Evolutionary conservation across 306 rosid species (phyloP).

Genomic region (Cucurbita moschata): DNA sequence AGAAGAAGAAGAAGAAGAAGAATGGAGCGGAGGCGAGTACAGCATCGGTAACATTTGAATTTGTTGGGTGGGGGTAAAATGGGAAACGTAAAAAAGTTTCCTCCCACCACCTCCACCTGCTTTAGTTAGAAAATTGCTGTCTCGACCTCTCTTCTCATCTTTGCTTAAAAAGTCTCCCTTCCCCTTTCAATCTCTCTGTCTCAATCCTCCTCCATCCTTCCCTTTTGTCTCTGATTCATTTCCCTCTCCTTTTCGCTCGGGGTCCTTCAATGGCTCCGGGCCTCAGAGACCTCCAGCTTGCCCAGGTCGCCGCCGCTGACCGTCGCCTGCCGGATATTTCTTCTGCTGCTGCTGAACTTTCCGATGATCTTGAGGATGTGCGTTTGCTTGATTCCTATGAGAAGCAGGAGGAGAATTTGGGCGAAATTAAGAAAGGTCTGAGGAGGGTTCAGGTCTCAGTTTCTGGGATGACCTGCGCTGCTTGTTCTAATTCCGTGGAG

Average conservation of each 20-base stretch:
- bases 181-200: not conserved
- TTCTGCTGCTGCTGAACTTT: not conserved
- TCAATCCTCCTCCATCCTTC: not conserved
- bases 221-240: not conserved
- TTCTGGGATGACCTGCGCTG: slow-evolving; percentile 92
- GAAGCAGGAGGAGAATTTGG: slow-evolving; percentile 2
- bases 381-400: slow-evolving; percentile 69
- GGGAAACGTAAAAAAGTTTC: not conserved
- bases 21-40: not conserved
- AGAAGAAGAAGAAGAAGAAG: too few relatives aligned
- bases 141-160: slow-evolving; percentile 19
- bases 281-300: slow-evolving; percentile 32
- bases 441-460: slow-evolving; percentile 58
- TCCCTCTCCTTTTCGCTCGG: not conserved
- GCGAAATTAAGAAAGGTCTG: slow-evolving; percentile 18
- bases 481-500: slow-evolving; percentile 87
- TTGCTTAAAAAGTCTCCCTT: slow-evolving; percentile 10
- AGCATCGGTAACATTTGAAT: not conserved
- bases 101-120: slow-evolving; percentile 13
- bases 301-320: slow-evolving; percentile 11
- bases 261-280: slow-evolving; percentile 29
- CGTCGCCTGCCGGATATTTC: not conserved
- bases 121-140: slow-evolving; percentile 22
- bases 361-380: slow-evolving; percentile 58
- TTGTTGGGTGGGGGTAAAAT: slow-evolving; percentile 8